Evolutionary conservation across 192 early-diverging fungal species (phyloP).

Genomic region (Fimicolochytrium jonesii): DNA sequence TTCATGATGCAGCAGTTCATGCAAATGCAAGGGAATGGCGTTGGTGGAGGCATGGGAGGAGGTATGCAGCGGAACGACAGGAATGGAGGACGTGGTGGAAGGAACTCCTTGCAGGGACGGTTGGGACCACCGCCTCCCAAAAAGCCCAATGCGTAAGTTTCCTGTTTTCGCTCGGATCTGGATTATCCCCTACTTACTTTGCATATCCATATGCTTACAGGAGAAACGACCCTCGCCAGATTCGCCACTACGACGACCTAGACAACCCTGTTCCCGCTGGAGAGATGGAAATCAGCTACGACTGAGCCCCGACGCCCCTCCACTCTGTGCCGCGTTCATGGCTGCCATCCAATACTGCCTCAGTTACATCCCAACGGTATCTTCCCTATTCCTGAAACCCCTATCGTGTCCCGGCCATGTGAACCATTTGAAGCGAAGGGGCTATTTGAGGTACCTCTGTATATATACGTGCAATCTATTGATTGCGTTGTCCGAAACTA

Average conservation of each 20-base stretch:
- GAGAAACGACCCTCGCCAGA: conserved; percentile 56
- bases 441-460: too few relatives aligned
- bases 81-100: neutral
- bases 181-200: neutral
- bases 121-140: conserved; percentile 15
- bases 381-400: too few relatives aligned
- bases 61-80: conserved; percentile 9
- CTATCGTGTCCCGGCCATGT: too few relatives aligned
- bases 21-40: conserved; percentile 10
- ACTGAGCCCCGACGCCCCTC: too few relatives aligned
- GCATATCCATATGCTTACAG: neutral
- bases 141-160: conserved; percentile 11
- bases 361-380: too few relatives aligned
- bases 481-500: too few relatives aligned
- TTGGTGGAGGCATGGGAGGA: neutral
- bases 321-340: too few relatives aligned
- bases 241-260: conserved; percentile 83
- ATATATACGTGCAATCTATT: too few relatives aligned
- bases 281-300: conserved; percentile 53
- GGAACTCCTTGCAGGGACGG: neutral
- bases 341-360: too few relatives aligned
- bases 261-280: conserved; percentile 79
- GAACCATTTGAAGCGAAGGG: too few relatives aligned
- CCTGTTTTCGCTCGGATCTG: conserved; percentile 1
- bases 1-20: conserved; percentile 15